Conservation (phyloP, 257 asterid genomes). For the Plectranthus barbatus region DNA sequence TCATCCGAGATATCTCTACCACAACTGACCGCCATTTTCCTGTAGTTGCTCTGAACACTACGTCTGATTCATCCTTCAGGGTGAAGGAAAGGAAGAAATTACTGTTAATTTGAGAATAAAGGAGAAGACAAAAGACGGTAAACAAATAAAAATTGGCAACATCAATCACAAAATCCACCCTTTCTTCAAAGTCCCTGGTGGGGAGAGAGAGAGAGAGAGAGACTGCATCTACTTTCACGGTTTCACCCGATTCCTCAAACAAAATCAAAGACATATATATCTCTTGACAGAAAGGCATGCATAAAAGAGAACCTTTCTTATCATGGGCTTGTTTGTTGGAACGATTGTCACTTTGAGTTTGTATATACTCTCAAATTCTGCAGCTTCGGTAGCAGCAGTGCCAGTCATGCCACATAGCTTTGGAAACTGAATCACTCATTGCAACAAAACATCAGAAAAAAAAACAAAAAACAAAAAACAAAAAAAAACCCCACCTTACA, state of each 20-base stretch:
- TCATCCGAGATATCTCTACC: slow-evolving; percentile 96
- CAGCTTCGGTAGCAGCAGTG: slow-evolving; percentile 95
- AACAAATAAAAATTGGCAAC: slow-evolving; percentile 2
- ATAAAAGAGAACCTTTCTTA: slow-evolving; percentile 62
- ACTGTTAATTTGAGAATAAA: slow-evolving; percentile 11
- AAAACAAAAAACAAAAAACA: slow-evolving; percentile 26
- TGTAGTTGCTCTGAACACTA: slow-evolving; percentile 77
- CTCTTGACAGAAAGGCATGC: slow-evolving; percentile 8
- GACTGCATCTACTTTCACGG: neutral
- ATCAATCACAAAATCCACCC: slow-evolving; percentile 1
- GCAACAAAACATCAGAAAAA: slow-evolving; percentile 24
- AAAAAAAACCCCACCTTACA: slow-evolving; percentile 5
- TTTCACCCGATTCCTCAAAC: slow-evolving; percentile 8
- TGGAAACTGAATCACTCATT: slow-evolving; percentile 60
- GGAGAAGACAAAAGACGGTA: slow-evolving; percentile 7
- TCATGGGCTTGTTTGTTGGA: slow-evolving; percentile 98
- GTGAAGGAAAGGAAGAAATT: slow-evolving; percentile 7
- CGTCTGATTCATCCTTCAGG: slow-evolving; percentile 89
- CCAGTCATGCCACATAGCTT: slow-evolving; percentile 99
- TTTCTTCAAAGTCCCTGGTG: neutral
- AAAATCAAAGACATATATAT: neutral
- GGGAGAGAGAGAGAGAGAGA: neutral
- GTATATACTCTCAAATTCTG: slow-evolving; percentile 97
- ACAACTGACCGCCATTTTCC: slow-evolving; percentile 98
- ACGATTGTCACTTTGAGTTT: slow-evolving; percentile 96